Percentiles rank a stretch among this genome's conserved stretches.
Evolutionary conservation across 768 basidiomycete species (phyloP).

Genomic region (Tricholomella constricta): DNA sequence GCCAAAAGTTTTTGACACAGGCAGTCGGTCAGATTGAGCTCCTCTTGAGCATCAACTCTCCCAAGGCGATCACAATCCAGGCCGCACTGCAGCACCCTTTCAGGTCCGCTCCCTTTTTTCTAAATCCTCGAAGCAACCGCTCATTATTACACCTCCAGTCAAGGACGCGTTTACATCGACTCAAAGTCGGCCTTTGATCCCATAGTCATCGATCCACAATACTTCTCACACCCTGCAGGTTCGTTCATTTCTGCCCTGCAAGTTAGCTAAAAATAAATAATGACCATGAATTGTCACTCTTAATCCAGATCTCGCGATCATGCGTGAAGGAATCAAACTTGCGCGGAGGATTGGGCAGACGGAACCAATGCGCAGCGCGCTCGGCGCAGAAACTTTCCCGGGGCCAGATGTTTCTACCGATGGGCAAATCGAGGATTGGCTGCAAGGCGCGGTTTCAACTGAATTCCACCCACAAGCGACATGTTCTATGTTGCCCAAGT

Average conservation of each 20-base stretch:
- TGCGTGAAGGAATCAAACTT: slow-evolving; percentile 64
- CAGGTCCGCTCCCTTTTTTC: slow-evolving; percentile 32
- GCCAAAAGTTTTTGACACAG: slow-evolving; percentile 39
- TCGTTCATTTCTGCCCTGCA: too few species aligned
- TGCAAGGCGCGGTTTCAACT: slow-evolving; percentile 43
- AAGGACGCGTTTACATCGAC: slow-evolving; percentile 65
- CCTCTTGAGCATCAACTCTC: slow-evolving; percentile 42
- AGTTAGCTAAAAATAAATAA: too few species aligned
- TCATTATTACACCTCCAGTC: slow-evolving; percentile 27
- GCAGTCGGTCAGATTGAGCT: slow-evolving; percentile 59
- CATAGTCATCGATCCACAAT: slow-evolving; percentile 67
- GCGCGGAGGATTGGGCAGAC: slow-evolving; percentile 56
- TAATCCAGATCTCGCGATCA: slow-evolving; percentile 40
- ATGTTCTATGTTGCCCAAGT: slow-evolving; percentile 57
- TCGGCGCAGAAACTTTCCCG: slow-evolving; percentile 50
- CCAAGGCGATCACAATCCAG: slow-evolving; percentile 53
- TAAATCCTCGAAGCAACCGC: background rate
- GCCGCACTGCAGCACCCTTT: slow-evolving; percentile 67
- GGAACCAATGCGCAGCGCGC: slow-evolving; percentile 46
- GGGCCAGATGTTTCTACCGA: slow-evolving; percentile 55
- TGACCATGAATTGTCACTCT: background rate
- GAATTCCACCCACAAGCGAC: slow-evolving; percentile 65
- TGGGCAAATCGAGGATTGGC: slow-evolving; percentile 55
- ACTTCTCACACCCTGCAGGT: slow-evolving; percentile 59
- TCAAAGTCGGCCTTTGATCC: slow-evolving; percentile 58